Conservation (phyloP, 2,329 filamentous ascomycete species). For the Corynespora cassiicola region DNA sequence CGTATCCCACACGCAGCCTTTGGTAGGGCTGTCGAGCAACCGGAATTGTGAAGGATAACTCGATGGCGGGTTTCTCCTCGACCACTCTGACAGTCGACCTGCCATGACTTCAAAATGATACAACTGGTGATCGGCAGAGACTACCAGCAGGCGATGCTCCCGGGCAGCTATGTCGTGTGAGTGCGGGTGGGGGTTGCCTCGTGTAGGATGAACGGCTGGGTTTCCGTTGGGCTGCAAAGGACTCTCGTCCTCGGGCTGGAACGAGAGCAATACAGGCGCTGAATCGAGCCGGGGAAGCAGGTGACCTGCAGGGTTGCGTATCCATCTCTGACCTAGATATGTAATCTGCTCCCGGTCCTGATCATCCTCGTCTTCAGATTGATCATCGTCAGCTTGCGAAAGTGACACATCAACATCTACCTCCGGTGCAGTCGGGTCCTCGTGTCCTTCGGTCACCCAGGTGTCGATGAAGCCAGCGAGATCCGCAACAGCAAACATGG, state of each 20-base stretch:
- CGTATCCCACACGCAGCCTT: conserved; percentile 85
- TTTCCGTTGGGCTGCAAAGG: conserved; percentile 50
- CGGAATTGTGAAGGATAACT: conserved; percentile 77
- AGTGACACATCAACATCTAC: conserved; percentile 45
- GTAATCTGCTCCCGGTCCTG: conserved; percentile 53
- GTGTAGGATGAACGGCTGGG: conserved; percentile 57
- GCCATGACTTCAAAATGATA: conserved; percentile 80
- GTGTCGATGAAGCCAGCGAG: conserved; percentile 86
- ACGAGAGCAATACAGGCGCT: conserved; percentile 53
- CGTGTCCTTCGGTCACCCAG: conserved; percentile 73
- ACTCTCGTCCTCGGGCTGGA: conserved; percentile 46
- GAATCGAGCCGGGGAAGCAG: conserved; percentile 54
- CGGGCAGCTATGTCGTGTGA: conserved; percentile 62
- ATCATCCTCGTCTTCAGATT: conserved; percentile 54
- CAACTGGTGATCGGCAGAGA: conserved; percentile 71
- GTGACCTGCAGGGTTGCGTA: conserved; percentile 71
- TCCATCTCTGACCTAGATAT: conserved; percentile 72
- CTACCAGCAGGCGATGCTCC: conserved; percentile 63
- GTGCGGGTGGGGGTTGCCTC: conserved; percentile 59
- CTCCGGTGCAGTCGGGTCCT: conserved; percentile 54
- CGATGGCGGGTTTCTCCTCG: conserved; percentile 78
- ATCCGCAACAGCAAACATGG: conserved; percentile 79
- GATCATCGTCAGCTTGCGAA: conserved; percentile 39
- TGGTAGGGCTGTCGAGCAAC: conserved; percentile 77
- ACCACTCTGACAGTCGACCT: conserved; percentile 84